Percentiles rank a stretch among this genome's conserved stretches.
Evolutionary conservation across 305 asterid species (phyloP).

Genomic region (Fraxinus platypoda): DNA sequence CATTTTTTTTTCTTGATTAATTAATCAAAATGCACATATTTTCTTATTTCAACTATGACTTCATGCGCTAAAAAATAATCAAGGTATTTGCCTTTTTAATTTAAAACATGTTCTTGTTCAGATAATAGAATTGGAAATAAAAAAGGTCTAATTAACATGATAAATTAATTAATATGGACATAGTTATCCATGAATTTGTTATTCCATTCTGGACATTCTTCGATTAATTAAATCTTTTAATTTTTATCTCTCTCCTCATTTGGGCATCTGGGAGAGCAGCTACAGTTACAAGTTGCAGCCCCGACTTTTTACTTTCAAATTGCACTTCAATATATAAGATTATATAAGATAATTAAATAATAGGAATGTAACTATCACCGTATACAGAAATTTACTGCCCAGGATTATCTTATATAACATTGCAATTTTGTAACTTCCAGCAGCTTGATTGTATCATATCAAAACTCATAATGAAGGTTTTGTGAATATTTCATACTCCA

Average conservation of each 20-base stretch:
- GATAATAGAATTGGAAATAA: not conserved
- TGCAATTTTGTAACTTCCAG: not conserved
- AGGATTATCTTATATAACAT: not conserved
- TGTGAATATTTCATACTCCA: not conserved
- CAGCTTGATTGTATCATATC: not conserved
- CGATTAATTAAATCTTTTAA: not conserved
- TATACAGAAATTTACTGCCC: not conserved
- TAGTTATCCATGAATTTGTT: not conserved
- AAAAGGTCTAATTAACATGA: not conserved
- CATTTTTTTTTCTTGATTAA: not conserved
- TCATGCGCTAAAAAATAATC: not conserved
- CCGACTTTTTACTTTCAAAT: not conserved
- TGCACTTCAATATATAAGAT: not conserved
- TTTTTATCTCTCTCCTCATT: not conserved
- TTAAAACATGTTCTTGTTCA: not conserved
- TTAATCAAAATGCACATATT: not conserved
- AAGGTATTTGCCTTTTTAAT: not conserved
- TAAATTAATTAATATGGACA: not conserved
- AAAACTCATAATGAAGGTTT: not conserved
- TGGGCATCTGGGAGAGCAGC: not conserved
- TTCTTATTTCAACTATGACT: not conserved
- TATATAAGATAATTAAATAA: not conserved
- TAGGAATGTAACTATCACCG: not conserved
- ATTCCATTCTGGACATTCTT: slow-evolving; percentile 5
- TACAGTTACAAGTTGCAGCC: not conserved